Base-by-base conservation (phyloP, 345 rosid species). In the Erucastrum elatum region DNA sequence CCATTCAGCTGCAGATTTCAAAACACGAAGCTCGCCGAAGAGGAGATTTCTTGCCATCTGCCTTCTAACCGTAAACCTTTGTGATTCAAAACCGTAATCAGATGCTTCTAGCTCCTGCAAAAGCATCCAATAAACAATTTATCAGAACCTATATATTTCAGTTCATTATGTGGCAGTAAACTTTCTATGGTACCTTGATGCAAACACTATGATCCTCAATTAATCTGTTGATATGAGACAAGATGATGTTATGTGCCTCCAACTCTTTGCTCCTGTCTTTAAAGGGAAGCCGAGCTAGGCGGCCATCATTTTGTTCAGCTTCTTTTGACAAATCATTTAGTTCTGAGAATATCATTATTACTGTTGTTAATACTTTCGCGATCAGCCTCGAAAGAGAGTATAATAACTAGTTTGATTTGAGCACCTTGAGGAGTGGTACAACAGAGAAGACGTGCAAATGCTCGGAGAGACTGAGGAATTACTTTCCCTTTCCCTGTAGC, bases 391-490 rank as follows among this genome's bases (percentile, higher is more conserved):
- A 34, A 56, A 17, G 35, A 49, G 15, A 72, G 69, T 21, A 21
- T 21, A 72, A 55, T 39, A 13, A 69, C 31, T n/a, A 35, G 26
- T 71, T 37, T 63, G 67, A 59, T 61, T 68, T 30, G 37, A 66
- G 67, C 16, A 94, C 96, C 97, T 83, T 87, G 81, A 64, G 79
- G 64, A 82, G 85, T 77, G 64, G 77, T 83, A 83, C 91, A 87
- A 71, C 86, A 79, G 30, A 88, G 71, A 78, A 94, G 85, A 81
- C 94, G 94, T 76, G 91, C 89, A 85, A 89, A 88, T 10, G 98
- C 93, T 75, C 92, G 96, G 17, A 94, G 91, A 61, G 96, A 86
- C 69, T 87, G 93, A 13, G 96, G 97, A 72, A 94, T 70, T 49
- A 97, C 98, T 79, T 78, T 89, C 72, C 98, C 94, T 78, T 88